phyloP scores from a whole-genome alignment of 2,329 filamentous ascomycete genomes.

The Aspergillus pseudoviridinutans region DNA sequence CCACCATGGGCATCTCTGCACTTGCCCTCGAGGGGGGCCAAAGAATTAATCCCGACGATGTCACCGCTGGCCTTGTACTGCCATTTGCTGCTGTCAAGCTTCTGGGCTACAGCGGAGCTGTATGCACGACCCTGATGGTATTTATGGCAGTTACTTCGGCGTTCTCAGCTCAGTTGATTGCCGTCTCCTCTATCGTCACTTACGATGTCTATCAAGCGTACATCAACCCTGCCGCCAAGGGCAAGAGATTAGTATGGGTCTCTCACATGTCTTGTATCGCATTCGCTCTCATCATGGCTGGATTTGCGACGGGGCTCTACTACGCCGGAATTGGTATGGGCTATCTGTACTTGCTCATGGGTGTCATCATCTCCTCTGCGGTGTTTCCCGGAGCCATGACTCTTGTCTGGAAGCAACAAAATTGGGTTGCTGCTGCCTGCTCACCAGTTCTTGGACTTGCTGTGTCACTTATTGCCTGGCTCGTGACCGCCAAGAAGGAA shows the following conservation, averaged over 20 bases:
- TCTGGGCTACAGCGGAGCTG: conserved; percentile 75
- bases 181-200: conserved; percentile 81
- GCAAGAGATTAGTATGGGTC: conserved; percentile 73
- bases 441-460: conserved; percentile 66
- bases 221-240: conserved; percentile 71
- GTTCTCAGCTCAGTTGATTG: conserved; percentile 77
- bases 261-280: conserved; percentile 69
- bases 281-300: conserved; percentile 74
- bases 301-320: conserved; percentile 70
- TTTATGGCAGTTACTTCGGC: conserved; percentile 90
- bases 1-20: conserved; percentile 79
- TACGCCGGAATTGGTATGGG: conserved; percentile 80
- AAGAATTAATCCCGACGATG: conserved; percentile 68
- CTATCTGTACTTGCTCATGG: conserved; percentile 87
- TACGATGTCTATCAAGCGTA: conserved; percentile 89
- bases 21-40: conserved; percentile 74
- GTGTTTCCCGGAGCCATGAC: conserved; percentile 79
- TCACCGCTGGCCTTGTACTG: conserved; percentile 77
- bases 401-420: conserved; percentile 76
- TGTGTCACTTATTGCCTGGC: conserved; percentile 69
- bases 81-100: conserved; percentile 81
- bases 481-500: conserved; percentile 68
- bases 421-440: conserved; percentile 67
- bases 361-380: conserved; percentile 80
- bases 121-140: conserved; percentile 72